Base-by-base conservation (phyloP, 306 rosid species). In the Dryas alaskensis region DNA sequence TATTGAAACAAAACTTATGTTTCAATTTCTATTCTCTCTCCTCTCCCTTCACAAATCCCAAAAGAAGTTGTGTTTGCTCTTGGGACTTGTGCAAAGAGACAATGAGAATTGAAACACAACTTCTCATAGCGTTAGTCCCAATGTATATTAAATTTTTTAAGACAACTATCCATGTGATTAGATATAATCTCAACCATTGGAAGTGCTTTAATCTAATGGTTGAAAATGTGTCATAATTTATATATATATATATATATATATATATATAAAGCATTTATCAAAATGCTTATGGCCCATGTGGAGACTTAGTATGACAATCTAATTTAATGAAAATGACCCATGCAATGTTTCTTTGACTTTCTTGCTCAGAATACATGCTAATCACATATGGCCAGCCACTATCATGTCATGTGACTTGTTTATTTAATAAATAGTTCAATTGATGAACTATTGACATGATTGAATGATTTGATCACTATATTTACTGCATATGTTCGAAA, bases 391-490 rank as follows among this genome's bases (percentile, higher is more conserved):
- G 61, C 69, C 14, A 1, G 40, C 57, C 39, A 76, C 47, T 72
- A 47, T 72, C 81, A 72, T 76, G 81, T 72, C 72, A 72, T 60
- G 14, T 76, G 78, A 67, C 64, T 44, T 81, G 70, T 43, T 76
- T 72, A 66, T 72, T 52, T 65, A 66, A 72, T 17, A 9, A 6
- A 50, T n/a, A 14, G 13, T 14, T 52, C 50, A 44, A n/a, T 59
- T 51, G 37, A 40, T 50, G 58, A 55, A 60, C 51, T 0, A 3
- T 47, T 25, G 9, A 39, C 62, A 5, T 77, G 69, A 49, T 74
- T 68, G 65, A 51, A 54, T 53, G 68, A 22, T 69, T 53, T 62
- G 12, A 37, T 57, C 11, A 19, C 45, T 48, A 37, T 37, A 69
- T 13, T 2, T 62, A 48, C 48, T 68, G 55, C 48, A 14, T 47